Conservation (phyloP, 192 early-diverging fungal species). For the Entomortierella lignicola region DNA sequence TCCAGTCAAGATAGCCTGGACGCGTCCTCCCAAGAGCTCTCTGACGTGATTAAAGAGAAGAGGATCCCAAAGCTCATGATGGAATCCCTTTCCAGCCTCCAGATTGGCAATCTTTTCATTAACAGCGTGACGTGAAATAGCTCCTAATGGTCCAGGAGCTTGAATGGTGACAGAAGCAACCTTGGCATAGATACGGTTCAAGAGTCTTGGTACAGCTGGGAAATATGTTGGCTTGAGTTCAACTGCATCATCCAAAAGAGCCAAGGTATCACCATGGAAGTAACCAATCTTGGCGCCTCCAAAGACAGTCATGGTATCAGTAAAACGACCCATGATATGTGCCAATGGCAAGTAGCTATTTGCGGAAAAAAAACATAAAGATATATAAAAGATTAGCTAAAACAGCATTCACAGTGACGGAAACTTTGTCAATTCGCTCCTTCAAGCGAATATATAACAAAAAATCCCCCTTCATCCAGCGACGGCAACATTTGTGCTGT, state of each 20-base stretch:
- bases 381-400: too few relatives aligned
- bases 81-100: constrained; percentile 62
- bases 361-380: too few relatives aligned
- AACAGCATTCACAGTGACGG: too few relatives aligned
- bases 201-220: constrained; percentile 84
- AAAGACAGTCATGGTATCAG: constrained; percentile 2
- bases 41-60: constrained; percentile 87
- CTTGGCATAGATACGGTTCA: constrained; percentile 86
- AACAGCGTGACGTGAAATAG: constrained; percentile 64
- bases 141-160: constrained; percentile 62
- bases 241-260: constrained; percentile 86
- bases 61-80: constrained; percentile 84
- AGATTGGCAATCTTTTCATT: constrained; percentile 69
- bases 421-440: too few relatives aligned
- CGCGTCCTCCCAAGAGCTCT: constrained; percentile 77
- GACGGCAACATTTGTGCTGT: too few relatives aligned
- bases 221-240: constrained; percentile 84
- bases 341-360: constrained; percentile 90
- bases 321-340: constrained; percentile 46
- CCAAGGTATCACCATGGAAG: constrained; percentile 63
- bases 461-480: too few relatives aligned
- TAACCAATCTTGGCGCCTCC: constrained; percentile 40
- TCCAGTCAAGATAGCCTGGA: constrained; percentile 69
- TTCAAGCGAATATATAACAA: too few relatives aligned
- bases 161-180: constrained; percentile 58